Conservation (phyloP, 2,329 filamentous ascomycete genomes). For the Cryoendolithus antarcticus region DNA sequence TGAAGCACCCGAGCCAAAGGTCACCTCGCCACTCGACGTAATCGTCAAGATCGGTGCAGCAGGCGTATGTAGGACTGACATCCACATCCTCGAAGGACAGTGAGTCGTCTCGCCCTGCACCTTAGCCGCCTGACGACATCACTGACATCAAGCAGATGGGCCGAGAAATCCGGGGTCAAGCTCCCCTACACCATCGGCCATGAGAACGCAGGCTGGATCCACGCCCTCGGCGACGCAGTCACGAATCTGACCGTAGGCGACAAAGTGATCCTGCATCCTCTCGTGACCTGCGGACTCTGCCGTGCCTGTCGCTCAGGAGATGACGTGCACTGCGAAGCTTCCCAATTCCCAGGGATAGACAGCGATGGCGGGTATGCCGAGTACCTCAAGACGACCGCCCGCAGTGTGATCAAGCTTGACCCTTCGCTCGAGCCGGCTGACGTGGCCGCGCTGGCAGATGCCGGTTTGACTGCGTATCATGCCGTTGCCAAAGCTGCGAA, state of each 20-base stretch:
- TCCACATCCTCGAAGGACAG: slow-evolving; percentile 16
- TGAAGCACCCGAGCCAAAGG: slow-evolving; percentile 13
- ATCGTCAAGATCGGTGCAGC: slow-evolving; percentile 18
- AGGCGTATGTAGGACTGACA: slow-evolving; percentile 17
- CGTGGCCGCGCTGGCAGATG: slow-evolving; percentile 16
- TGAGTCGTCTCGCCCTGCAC: too few species aligned
- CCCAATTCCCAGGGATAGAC: slow-evolving; percentile 15
- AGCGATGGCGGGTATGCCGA: slow-evolving; percentile 16
- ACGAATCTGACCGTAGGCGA: slow-evolving; percentile 11
- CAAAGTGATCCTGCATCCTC: slow-evolving; percentile 15
- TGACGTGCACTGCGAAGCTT: slow-evolving; percentile 16
- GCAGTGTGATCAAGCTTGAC: slow-evolving; percentile 16
- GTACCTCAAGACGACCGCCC: slow-evolving; percentile 15
- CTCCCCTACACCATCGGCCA: slow-evolving; percentile 17
- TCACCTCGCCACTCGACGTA: slow-evolving; percentile 13
- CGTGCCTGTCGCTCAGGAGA: slow-evolving; percentile 15
- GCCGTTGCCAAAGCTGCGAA: slow-evolving; percentile 13
- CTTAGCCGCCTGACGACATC: too few species aligned
- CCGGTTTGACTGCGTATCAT: slow-evolving; percentile 16
- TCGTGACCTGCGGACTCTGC: slow-evolving; percentile 16
- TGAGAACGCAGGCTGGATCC: slow-evolving; percentile 16
- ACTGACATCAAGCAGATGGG: too few species aligned
- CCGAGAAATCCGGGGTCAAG: slow-evolving; percentile 13
- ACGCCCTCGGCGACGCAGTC: slow-evolving; percentile 12
- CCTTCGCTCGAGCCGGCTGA: slow-evolving; percentile 14